Conservation (phyloP, 1,284 basidiomycete genomes). For the Pisolithus thermaeus region DNA sequence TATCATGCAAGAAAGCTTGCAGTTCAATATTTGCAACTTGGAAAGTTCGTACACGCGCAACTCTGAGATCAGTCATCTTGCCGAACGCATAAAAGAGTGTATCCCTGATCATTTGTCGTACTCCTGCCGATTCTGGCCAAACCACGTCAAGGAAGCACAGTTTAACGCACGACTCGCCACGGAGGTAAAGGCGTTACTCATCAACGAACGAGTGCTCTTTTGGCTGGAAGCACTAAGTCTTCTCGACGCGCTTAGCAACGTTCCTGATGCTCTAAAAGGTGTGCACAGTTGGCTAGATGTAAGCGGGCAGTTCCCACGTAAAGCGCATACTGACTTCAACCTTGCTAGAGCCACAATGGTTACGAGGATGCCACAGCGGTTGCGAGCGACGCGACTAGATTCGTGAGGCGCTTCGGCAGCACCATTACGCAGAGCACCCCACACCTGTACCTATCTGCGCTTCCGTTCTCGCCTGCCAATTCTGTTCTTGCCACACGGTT, state of each 20-base stretch:
- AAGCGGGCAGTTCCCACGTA: background rate
- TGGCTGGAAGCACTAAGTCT: slow-evolving; percentile 21
- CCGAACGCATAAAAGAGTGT: slow-evolving; percentile 2
- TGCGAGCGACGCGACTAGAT: slow-evolving; percentile 9
- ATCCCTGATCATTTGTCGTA: slow-evolving; percentile 21
- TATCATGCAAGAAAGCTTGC: slow-evolving; percentile 22
- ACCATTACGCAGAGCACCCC: slow-evolving; percentile 13
- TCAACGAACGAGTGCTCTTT: slow-evolving; percentile 13
- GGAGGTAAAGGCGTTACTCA: slow-evolving; percentile 12
- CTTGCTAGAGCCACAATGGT: background rate
- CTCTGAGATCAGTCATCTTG: slow-evolving; percentile 13
- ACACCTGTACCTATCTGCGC: slow-evolving; percentile 16
- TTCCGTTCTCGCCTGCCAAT: slow-evolving; percentile 8
- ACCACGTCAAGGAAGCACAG: slow-evolving; percentile 14
- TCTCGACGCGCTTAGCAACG: background rate
- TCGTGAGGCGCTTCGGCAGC: slow-evolving; percentile 6
- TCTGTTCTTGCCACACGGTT: background rate
- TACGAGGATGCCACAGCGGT: slow-evolving; percentile 3
- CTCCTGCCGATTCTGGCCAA: slow-evolving; percentile 21
- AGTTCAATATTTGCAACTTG: slow-evolving; percentile 28
- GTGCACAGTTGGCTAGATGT: background rate
- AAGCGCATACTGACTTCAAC: background rate
- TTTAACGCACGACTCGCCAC: background rate
- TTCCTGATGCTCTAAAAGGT: background rate
- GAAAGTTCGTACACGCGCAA: slow-evolving; percentile 23